These are phyloP conservation scores for Aspergillus pseudoglaucus DNA, from an alignment of 2,329 filamentous ascomycete genomes.

Conservation along the genomic window DNA sequence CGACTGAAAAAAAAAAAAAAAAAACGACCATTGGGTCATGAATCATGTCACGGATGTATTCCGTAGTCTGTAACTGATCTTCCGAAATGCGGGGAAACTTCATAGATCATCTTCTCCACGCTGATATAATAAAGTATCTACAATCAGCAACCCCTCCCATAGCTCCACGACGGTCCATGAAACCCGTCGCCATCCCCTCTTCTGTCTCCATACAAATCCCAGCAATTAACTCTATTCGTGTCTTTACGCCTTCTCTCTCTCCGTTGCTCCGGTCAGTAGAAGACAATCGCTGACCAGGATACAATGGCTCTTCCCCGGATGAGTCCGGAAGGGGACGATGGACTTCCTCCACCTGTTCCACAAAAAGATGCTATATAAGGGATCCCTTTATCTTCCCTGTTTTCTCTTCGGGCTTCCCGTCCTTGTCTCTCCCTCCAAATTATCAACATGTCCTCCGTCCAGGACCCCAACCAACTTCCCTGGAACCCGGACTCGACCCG, in stretches of 20 bases:
- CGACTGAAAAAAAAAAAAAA: not conserved
- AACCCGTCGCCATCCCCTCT: no score
- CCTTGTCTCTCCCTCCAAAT: not conserved
- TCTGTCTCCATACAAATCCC: no score
- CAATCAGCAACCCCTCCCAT: no score
- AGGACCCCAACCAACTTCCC: constrained; percentile 34
- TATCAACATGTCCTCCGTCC: constrained; percentile 7
- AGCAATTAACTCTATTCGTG: no score
- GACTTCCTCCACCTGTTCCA: not conserved
- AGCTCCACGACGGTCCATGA: no score
- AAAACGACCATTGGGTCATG: constrained; percentile 1
- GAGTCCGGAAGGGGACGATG: not conserved
- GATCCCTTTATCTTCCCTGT: not conserved
- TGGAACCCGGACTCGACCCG: constrained; percentile 49
- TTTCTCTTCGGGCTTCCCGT: not conserved
- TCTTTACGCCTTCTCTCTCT: no score
- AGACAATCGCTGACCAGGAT: no score
- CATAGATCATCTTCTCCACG: no score
- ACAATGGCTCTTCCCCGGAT: no score
- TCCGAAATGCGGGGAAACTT: not conserved
- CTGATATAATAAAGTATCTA: no score
- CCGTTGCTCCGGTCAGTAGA: no score
- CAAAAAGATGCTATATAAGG: not conserved
- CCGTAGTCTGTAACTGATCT: no score
- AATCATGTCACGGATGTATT: not conserved